phyloP scores from a whole-genome alignment of 2,329 filamentous ascomycete genomes.

The Fusarium sp. region DNA sequence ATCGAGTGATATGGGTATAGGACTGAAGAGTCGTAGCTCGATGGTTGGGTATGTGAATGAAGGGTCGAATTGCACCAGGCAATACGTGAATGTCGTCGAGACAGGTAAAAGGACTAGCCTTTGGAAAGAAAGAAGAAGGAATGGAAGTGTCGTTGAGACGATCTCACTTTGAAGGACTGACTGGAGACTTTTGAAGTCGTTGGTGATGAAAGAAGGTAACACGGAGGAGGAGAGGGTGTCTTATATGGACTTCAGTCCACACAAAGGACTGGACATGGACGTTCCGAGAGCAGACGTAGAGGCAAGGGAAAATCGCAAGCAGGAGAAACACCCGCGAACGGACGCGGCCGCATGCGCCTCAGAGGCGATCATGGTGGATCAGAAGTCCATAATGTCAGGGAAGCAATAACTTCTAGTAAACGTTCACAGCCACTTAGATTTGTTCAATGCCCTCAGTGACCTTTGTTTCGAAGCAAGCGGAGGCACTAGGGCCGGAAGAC shows the following conservation, averaged over 20 bases:
- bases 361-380: slow-evolving; percentile 36
- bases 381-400: slow-evolving; percentile 44
- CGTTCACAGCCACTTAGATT: slow-evolving; percentile 42
- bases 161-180: slow-evolving; percentile 47
- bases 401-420: slow-evolving; percentile 43
- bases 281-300: slow-evolving; percentile 25
- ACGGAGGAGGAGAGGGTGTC: slow-evolving; percentile 29
- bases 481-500: slow-evolving; percentile 48
- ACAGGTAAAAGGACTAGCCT: slow-evolving; percentile 47
- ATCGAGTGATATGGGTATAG: slow-evolving; percentile 44
- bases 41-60: slow-evolving; percentile 36
- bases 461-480: slow-evolving; percentile 56
- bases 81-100: slow-evolving; percentile 40
- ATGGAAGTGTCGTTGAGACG: slow-evolving; percentile 47
- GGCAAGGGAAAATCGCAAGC: slow-evolving; percentile 24
- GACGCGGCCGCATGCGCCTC: slow-evolving; percentile 29
- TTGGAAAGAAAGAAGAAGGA: slow-evolving; percentile 43
- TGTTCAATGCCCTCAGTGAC: slow-evolving; percentile 34
- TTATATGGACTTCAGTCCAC: slow-evolving; percentile 41
- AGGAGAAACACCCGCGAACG: slow-evolving; percentile 37
- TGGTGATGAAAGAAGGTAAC: slow-evolving; percentile 34
- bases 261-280: slow-evolving; percentile 35
- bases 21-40: slow-evolving; percentile 38
- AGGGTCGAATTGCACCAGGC: slow-evolving; percentile 46
- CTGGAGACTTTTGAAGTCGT: slow-evolving; percentile 45